These are phyloP conservation scores for Murraya koenigii DNA, from an alignment of 345 rosid species.

Conservation along the genomic window DNA sequence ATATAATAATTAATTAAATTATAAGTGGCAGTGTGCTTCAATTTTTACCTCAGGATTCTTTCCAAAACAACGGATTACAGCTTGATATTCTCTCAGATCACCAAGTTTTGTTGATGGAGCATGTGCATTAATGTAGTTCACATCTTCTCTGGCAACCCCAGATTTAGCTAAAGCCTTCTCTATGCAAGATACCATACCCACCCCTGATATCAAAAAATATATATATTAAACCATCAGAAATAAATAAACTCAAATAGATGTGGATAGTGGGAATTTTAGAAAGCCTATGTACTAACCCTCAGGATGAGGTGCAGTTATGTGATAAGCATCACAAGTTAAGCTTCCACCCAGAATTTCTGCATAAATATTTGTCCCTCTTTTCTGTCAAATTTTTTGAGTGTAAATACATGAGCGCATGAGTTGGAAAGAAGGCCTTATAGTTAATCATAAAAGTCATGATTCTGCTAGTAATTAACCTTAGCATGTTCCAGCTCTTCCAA, in stretches of 20 bases:
- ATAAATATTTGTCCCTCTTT: constrained; percentile 48
- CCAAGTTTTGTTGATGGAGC: constrained; percentile 56
- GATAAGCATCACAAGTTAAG: constrained; percentile 53
- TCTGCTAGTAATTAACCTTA: constrained; percentile 28
- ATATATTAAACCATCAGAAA: too few species aligned
- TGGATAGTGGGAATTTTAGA: too few species aligned
- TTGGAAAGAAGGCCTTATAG: not conserved
- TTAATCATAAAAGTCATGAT: not conserved
- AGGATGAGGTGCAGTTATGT: constrained; percentile 54
- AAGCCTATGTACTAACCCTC: constrained; percentile 30
- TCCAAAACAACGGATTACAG: constrained; percentile 44
- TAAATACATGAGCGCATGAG: not conserved
- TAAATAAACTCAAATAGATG: too few species aligned
- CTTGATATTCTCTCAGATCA: constrained; percentile 49
- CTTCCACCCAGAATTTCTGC: constrained; percentile 64
- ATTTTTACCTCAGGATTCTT: constrained; percentile 35
- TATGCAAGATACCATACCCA: constrained; percentile 47
- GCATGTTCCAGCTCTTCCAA: constrained; percentile 63
- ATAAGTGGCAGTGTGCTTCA: constrained; percentile 13
- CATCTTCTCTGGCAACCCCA: constrained; percentile 48
- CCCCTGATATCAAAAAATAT: constrained; percentile 25
- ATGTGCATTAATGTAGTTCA: constrained; percentile 61
- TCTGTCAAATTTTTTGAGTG: constrained; percentile 25
- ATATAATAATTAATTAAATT: too few species aligned
- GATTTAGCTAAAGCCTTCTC: constrained; percentile 47